Percentiles rank a stretch among this genome's conserved stretches.
Evolutionary conservation across 2,329 filamentous ascomycete genomes (phyloP).

Genomic region (Simplicillium aogashimaense): DNA sequence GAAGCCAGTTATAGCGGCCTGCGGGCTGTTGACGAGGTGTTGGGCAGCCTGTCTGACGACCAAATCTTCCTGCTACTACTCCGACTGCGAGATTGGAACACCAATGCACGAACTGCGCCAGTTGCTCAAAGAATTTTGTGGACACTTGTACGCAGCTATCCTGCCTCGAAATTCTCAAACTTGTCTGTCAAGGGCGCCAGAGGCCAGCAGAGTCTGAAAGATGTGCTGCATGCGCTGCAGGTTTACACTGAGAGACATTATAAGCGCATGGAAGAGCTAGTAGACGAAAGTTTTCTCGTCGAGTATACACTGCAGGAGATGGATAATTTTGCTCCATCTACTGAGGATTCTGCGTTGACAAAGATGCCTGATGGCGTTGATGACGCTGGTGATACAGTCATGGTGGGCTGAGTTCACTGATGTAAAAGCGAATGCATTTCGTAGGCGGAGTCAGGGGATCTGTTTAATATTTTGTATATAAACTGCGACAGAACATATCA

Average conservation of each 20-base stretch:
- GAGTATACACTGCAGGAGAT: constrained; percentile 92
- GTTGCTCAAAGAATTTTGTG: constrained; percentile 80
- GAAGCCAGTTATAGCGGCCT: constrained; percentile 53
- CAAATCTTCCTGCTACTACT: constrained; percentile 78
- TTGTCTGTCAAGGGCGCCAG: constrained; percentile 50
- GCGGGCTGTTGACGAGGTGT: constrained; percentile 69
- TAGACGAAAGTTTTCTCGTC: constrained; percentile 89
- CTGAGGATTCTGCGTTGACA: no score
- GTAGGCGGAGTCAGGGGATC: no score
- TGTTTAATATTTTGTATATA: no score
- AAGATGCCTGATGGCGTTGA: constrained; percentile 18
- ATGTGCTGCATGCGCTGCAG: constrained; percentile 76
- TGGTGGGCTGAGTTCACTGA: constrained; percentile 20
- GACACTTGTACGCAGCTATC: constrained; percentile 71
- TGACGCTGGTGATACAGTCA: constrained; percentile 28
- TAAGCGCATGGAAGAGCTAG: constrained; percentile 75
- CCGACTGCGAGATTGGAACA: constrained; percentile 91
- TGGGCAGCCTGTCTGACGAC: constrained; percentile 69
- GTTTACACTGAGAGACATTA: constrained; percentile 94
- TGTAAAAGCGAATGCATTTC: constrained; percentile 5
- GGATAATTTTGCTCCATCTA: constrained; percentile 56
- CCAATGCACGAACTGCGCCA: constrained; percentile 76
- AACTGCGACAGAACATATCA: no score
- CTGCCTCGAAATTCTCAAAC: constrained; percentile 64
- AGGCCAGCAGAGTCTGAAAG: constrained; percentile 61